Evolutionary conservation across 2,329 filamentous ascomycete species (phyloP), one percentile per base, ranked within the genome.

Genomic region (Xylariaceae sp.): DNA sequence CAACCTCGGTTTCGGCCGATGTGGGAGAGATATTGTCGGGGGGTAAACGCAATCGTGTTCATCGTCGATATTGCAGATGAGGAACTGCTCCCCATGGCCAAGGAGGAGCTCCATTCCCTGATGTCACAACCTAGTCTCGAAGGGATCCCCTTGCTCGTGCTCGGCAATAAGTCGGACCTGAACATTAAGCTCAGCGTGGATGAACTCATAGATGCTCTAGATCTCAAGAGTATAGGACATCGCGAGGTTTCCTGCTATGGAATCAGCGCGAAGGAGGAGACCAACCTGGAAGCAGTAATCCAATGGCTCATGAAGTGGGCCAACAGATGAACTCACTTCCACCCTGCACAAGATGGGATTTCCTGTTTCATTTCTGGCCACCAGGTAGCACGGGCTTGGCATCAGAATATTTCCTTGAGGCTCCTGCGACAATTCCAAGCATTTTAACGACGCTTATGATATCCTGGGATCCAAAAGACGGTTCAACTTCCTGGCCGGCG

Each of bases 11-110:
- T 98, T 79, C 90, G 95, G 70, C 90, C 91, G 66, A 99, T 99
- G 95, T 99, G 95, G 95, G 95, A 99, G 81, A 84, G 95, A 71
- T 99, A 99, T 75, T 98, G 95, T 77, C 91, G 93, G 62, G 95
- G 92, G 50, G 95, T 98, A 66, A 96, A 96, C 77, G 93, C 93
- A 66, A 97, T 99, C 67, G 90, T 99, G 64, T 99, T 97, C 77
- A 96, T 99, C 73, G 93, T 98, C 70, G 95, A 99, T 74, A 96
- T 96, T 63, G 92, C 93, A 65, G 95, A 99, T 75, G 81, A 83
- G 62, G 84, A 86, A 50, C 85, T 91, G 54, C 82, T 98, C 56
- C 89, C 91, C 7, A 85, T 91, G 60, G 95, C 95, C 49, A 90
- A 89, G 69, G 92, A 98, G 65, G 95, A 98, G 75, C 87, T 99